phyloP scores from a whole-genome alignment of 495 filamentous ascomycete species.

The Xylaria intraflava region DNA sequence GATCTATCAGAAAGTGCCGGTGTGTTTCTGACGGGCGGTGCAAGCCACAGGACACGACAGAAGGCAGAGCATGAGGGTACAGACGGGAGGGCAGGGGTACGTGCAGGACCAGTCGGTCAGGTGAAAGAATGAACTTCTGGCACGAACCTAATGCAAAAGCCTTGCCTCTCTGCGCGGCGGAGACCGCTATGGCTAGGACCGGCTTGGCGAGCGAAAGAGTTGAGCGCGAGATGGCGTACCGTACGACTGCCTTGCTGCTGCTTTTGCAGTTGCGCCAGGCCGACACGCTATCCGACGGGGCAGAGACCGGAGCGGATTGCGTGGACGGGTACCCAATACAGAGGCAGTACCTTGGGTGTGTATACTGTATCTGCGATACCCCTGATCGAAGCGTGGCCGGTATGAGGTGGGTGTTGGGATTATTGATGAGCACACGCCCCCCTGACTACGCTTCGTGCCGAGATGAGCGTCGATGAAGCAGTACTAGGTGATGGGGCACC shows the following conservation, averaged over 20 bases:
- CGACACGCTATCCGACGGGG: slow-evolving; percentile 5
- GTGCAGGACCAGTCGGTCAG: slow-evolving; percentile 29
- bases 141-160: slow-evolving; percentile 33
- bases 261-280: neutral
- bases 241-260: neutral
- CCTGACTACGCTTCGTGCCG: neutral
- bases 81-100: slow-evolving; percentile 13
- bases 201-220: neutral
- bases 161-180: slow-evolving; percentile 9
- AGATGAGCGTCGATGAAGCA: slow-evolving; percentile 10
- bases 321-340: slow-evolving; percentile 1
- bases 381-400: neutral
- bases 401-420: neutral
- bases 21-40: slow-evolving; percentile 21
- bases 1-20: slow-evolving; percentile 28
- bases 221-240: neutral
- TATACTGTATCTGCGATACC: slow-evolving; percentile 2
- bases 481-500: slow-evolving; percentile 16
- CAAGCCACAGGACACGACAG: slow-evolving; percentile 8
- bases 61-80: slow-evolving; percentile 12
- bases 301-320: neutral
- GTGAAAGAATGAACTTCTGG: slow-evolving; percentile 28
- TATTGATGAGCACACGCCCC: slow-evolving; percentile 17
- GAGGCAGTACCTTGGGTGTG: neutral
- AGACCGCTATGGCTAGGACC: neutral